Evolutionary conservation across 139 green algal genomes (phyloP), one percentile per base, ranked within the genome.

Genomic region (Nannochloris sp.): DNA sequence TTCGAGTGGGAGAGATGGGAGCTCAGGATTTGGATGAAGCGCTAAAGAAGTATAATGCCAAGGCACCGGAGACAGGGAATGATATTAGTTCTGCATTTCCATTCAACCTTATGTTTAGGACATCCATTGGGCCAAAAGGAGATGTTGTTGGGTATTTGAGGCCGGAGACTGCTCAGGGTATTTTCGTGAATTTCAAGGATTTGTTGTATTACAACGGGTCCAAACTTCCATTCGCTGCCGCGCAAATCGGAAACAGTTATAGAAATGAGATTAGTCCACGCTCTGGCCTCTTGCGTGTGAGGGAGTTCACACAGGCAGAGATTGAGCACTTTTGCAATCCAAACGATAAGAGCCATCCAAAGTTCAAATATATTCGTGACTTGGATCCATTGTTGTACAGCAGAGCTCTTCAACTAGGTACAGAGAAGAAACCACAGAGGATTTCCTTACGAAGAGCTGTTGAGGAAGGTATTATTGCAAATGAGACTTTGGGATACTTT

Each of bases 91-190:
- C 72, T 4, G 92, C 93, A 37, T 97, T 94, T 79, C 82, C 91
- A 48, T 99, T 99, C 87, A 99, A 99, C 81, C 85, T 99, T 12
- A 99, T 98, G 93, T 99, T 99, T 72, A 79, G 82, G 69, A 94
- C 87, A 2, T 83, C 70, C 71, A 94, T 96, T 71, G 89, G 89
- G 18, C 90, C 90, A 19, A 71, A 69, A 19, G 89, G 90, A 15
- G 85, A 95, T 73, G 56, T 83, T 61, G 74, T 88, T 9, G 90
- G 90, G 27, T 96, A 89, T 77, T 69, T 96, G 64, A 74, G 90
- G 9, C 89, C 89, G 44, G 88, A 96, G 77, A 96, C 88, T 11
- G 88, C 88, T 5, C 86, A 93, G 78, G 84, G 86, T 67, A 92
- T 95, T 68, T 95, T 95, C 71, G 88, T 95, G 48, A 95, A 95